Percentiles rank a stretch among this genome's conserved stretches.
These are phyloP conservation scores for Pyrenophora tritici-repentis DNA, from an alignment of 2,329 filamentous ascomycete genomes.

Conservation along the genomic window DNA sequence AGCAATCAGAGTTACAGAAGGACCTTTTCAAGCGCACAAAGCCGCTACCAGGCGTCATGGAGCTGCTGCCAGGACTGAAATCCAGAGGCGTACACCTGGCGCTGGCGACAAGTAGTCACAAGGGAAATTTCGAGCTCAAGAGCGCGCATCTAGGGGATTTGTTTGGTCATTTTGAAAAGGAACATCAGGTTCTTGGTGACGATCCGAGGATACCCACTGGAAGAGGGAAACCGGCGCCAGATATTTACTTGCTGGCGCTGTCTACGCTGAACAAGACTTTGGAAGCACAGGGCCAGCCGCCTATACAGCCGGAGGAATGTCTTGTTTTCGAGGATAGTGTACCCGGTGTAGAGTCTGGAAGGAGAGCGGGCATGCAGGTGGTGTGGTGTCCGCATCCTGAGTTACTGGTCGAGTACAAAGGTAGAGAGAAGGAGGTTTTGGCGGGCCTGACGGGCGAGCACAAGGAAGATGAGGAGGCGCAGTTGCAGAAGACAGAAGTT, in stretches of 20 bases:
- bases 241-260: slow-evolving; percentile 90
- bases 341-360: slow-evolving; percentile 86
- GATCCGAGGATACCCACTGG: slow-evolving; percentile 77
- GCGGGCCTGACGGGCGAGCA: slow-evolving; percentile 79
- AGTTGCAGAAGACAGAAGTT: slow-evolving; percentile 41
- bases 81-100: slow-evolving; percentile 74
- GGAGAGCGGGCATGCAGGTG: slow-evolving; percentile 92
- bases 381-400: slow-evolving; percentile 88
- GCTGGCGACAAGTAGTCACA: slow-evolving; percentile 79
- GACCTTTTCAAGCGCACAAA: slow-evolving; percentile 74
- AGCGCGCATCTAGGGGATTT: slow-evolving; percentile 60
- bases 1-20: slow-evolving; percentile 67
- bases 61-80: slow-evolving; percentile 67
- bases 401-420: slow-evolving; percentile 74
- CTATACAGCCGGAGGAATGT: slow-evolving; percentile 81
- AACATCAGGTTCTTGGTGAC: slow-evolving; percentile 82
- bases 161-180: slow-evolving; percentile 68
- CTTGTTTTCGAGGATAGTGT: slow-evolving; percentile 96
- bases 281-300: slow-evolving; percentile 60
- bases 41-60: slow-evolving; percentile 77
- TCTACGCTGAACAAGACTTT: slow-evolving; percentile 80
- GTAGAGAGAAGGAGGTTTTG: slow-evolving; percentile 78
- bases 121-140: slow-evolving; percentile 76
- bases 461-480: slow-evolving; percentile 57
- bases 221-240: slow-evolving; percentile 89